These are phyloP conservation scores for Rhynchospora pubera DNA, from an alignment of 176 grass and related monocot genomes.

Conservation along the genomic window DNA sequence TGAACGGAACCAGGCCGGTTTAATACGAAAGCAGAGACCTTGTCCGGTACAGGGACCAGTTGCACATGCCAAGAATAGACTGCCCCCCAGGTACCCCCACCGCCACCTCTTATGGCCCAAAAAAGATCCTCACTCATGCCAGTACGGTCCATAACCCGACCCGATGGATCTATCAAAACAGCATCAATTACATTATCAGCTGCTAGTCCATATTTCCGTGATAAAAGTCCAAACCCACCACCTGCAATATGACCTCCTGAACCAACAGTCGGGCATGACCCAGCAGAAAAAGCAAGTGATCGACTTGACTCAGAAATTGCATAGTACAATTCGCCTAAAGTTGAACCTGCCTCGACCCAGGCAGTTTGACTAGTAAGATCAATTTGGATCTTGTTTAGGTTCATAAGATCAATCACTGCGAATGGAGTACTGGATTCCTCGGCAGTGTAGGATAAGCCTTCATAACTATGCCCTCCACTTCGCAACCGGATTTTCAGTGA, in stretches of 20 bases:
- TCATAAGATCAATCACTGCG: conserved; percentile 50
- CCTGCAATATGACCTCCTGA: conserved; percentile 62
- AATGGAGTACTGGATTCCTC: not conserved
- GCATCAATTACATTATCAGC: conserved; percentile 64
- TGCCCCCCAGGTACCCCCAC: conserved; percentile 61
- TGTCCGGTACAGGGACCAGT: conserved; percentile 36
- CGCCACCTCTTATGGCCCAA: conserved; percentile 80
- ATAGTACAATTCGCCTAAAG: conserved; percentile 64
- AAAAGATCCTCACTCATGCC: conserved; percentile 66
- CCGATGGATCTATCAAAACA: conserved; percentile 36
- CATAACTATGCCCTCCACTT: conserved; percentile 90
- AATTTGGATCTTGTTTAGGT: conserved; percentile 41
- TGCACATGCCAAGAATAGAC: conserved; percentile 49
- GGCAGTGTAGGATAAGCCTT: conserved; percentile 62
- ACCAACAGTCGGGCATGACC: conserved; percentile 66
- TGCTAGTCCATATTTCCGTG: conserved; percentile 54
- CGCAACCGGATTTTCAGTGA: conserved; percentile 38
- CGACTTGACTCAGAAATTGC: conserved; percentile 25
- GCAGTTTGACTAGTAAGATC: conserved; percentile 20
- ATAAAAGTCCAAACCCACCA: conserved; percentile 71
- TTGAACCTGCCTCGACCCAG: conserved; percentile 60
- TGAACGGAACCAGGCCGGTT: conserved; percentile 28
- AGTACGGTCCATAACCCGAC: conserved; percentile 30
- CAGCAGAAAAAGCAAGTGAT: conserved; percentile 47
- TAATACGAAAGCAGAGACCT: conserved; percentile 47